These are phyloP conservation scores for Arthrobotrys pseudoclavata DNA, from an alignment of 2,329 filamentous ascomycete genomes.

Conservation along the genomic window DNA sequence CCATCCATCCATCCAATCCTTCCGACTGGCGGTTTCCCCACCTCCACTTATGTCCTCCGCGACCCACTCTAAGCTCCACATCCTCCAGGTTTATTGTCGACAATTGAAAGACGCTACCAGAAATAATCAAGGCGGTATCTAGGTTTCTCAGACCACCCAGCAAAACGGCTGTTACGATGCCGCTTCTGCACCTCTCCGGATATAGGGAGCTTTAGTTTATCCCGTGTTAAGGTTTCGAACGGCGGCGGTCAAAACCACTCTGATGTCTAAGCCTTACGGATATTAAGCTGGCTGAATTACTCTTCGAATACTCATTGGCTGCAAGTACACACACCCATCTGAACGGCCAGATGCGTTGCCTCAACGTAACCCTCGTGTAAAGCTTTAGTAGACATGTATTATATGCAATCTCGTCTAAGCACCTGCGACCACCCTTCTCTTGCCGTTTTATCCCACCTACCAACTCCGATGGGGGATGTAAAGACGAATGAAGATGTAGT, in stretches of 20 bases:
- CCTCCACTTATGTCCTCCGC: slow-evolving; percentile 52
- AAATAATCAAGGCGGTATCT: slow-evolving; percentile 15
- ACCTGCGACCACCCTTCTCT: slow-evolving; percentile 37
- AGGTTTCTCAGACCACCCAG: slow-evolving; percentile 16
- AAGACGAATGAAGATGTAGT: slow-evolving; percentile 9
- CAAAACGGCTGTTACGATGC: slow-evolving; percentile 4
- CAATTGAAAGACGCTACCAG: slow-evolving; percentile 37
- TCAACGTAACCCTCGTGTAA: slow-evolving; percentile 6
- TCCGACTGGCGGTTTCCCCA: slow-evolving; percentile 39
- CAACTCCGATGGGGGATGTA: slow-evolving; percentile 54
- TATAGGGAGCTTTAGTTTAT: slow-evolving; percentile 29
- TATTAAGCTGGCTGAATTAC: slow-evolving; percentile 51
- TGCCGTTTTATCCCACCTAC: slow-evolving; percentile 57
- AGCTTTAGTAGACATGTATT: slow-evolving; percentile 25
- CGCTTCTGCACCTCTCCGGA: slow-evolving; percentile 27
- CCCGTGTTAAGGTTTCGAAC: slow-evolving; percentile 34
- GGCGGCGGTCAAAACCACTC: slow-evolving; percentile 10
- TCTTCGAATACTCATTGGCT: slow-evolving; percentile 12
- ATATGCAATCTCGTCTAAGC: slow-evolving; percentile 55
- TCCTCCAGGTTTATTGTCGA: slow-evolving; percentile 19
- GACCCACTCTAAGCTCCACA: slow-evolving; percentile 34
- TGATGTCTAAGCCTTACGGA: slow-evolving; percentile 56
- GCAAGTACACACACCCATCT: slow-evolving; percentile 26
- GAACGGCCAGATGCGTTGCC: slow-evolving; percentile 38
- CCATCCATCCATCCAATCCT: slow-evolving; percentile 14